phyloP scores from a whole-genome alignment of 495 filamentous ascomycete genomes.

The Emericellopsis terricola region DNA sequence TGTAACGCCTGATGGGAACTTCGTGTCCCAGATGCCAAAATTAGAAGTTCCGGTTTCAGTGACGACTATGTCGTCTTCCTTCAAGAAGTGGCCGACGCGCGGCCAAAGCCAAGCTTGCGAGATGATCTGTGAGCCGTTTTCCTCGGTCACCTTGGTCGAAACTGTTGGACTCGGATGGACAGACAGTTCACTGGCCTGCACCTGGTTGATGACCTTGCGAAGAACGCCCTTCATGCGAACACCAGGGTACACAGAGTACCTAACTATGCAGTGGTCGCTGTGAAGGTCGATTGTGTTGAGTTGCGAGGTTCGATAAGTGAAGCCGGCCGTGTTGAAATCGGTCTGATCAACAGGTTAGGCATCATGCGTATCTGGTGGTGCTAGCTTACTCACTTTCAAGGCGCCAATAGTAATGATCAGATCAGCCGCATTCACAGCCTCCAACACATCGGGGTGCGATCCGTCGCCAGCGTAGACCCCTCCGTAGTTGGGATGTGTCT shows the following conservation, averaged over 20 bases:
- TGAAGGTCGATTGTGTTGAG: conserved; percentile 81
- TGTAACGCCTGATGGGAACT: conserved; percentile 56
- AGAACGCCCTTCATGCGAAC: conserved; percentile 80
- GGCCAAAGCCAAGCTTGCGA: conserved; percentile 84
- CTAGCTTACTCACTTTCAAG: conserved; percentile 38
- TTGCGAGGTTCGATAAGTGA: conserved; percentile 69
- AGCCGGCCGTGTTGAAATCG: conserved; percentile 85
- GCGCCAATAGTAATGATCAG: conserved; percentile 70
- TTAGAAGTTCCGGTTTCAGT: conserved; percentile 83
- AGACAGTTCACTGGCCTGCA: conserved; percentile 39
- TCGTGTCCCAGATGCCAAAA: conserved; percentile 80
- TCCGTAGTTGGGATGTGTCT: conserved; percentile 55
- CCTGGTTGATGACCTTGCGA: conserved; percentile 43
- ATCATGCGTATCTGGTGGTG: no score
- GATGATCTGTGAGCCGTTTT: conserved; percentile 38
- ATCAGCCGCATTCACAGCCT: conserved; percentile 63
- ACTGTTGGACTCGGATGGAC: conserved; percentile 23
- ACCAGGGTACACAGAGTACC: conserved; percentile 69
- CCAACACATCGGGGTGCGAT: conserved; percentile 49
- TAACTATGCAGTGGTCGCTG: conserved; percentile 53
- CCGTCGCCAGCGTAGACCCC: conserved; percentile 79
- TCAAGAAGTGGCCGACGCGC: conserved; percentile 56
- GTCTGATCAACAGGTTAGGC: no score
- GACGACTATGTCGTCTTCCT: conserved; percentile 59
- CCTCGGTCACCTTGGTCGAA: conserved; percentile 38